Conservation (phyloP, 192 early-diverging fungal species). For the Dissophora ornata region DNA sequence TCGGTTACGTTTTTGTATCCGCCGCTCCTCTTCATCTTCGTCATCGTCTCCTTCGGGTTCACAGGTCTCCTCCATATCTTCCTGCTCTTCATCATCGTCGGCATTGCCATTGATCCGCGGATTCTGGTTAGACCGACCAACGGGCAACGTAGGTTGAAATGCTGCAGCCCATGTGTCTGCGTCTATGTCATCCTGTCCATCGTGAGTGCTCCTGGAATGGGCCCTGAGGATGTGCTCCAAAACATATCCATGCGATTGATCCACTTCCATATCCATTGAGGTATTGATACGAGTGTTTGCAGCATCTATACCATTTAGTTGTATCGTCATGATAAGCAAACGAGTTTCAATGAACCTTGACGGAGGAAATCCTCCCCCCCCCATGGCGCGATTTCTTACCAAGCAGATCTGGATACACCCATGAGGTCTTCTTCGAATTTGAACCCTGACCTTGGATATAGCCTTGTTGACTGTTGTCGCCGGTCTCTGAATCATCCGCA, state of each 20-base stretch:
- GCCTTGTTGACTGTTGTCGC: too few relatives aligned
- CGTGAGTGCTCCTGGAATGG: conserved; percentile 41
- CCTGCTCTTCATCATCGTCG: background rate
- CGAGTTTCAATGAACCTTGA: too few relatives aligned
- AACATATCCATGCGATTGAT: conserved; percentile 9
- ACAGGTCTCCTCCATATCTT: background rate
- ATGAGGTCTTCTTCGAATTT: background rate
- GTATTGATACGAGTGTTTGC: background rate
- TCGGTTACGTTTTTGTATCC: background rate
- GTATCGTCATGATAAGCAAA: too few relatives aligned
- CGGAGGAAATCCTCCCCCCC: too few relatives aligned
- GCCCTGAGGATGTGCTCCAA: conserved; percentile 42
- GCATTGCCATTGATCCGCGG: background rate
- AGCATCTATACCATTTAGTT: too few relatives aligned
- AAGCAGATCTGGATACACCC: conserved; percentile 17
- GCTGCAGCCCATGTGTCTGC: conserved; percentile 57
- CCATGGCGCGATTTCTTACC: too few relatives aligned
- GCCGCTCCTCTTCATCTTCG: background rate
- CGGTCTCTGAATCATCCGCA: too few relatives aligned
- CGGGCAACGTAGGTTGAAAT: conserved; percentile 54
- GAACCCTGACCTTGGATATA: too few relatives aligned
- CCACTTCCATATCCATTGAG: conserved; percentile 7
- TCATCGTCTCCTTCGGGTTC: conserved; percentile 2
- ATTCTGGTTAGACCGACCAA: background rate
- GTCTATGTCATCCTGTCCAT: conserved; percentile 41